These are phyloP conservation scores for Parachlorella kessleri DNA, from an alignment of 139 green algal species.

Conservation along the genomic window DNA sequence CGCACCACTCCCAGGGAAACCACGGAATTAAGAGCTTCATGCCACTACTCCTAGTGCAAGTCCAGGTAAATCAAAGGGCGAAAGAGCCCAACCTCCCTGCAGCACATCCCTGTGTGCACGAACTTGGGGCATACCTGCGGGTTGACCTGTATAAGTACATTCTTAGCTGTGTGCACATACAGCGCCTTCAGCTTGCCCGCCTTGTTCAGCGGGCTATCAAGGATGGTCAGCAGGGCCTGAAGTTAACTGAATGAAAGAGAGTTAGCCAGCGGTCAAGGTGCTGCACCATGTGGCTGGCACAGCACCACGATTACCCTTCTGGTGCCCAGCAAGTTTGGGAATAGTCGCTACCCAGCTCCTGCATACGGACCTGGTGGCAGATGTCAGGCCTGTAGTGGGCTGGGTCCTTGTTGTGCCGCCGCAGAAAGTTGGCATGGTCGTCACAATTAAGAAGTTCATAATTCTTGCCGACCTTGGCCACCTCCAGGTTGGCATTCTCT, in stretches of 20 bases:
- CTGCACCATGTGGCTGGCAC: no score
- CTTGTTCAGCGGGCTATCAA: slow-evolving; percentile 97
- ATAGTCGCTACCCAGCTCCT: no score
- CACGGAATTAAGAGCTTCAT: no score
- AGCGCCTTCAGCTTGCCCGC: slow-evolving; percentile 87
- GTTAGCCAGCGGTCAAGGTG: no score
- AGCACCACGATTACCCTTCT: no score
- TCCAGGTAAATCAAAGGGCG: no score
- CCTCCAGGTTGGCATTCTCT: slow-evolving; percentile 91
- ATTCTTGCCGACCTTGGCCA: slow-evolving; percentile 92
- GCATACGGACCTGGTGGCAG: slow-evolving; percentile 80
- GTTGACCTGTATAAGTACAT: slow-evolving; percentile 94
- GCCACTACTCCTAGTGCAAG: no score
- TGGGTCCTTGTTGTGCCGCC: slow-evolving; percentile 86
- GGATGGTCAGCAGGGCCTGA: slow-evolving; percentile 89
- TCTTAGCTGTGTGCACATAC: slow-evolving; percentile 91
- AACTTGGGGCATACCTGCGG: slow-evolving; percentile 47
- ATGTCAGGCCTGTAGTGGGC: slow-evolving; percentile 94
- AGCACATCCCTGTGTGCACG: no score
- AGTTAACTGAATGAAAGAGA: no score
- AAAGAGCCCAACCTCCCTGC: no score
- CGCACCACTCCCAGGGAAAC: no score
- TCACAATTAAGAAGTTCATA: slow-evolving; percentile 96
- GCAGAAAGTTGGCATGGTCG: slow-evolving; percentile 92
- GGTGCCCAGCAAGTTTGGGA: no score